These are phyloP conservation scores for Medicago arabica DNA, from an alignment of 306 rosid species.

Conservation along the genomic window DNA sequence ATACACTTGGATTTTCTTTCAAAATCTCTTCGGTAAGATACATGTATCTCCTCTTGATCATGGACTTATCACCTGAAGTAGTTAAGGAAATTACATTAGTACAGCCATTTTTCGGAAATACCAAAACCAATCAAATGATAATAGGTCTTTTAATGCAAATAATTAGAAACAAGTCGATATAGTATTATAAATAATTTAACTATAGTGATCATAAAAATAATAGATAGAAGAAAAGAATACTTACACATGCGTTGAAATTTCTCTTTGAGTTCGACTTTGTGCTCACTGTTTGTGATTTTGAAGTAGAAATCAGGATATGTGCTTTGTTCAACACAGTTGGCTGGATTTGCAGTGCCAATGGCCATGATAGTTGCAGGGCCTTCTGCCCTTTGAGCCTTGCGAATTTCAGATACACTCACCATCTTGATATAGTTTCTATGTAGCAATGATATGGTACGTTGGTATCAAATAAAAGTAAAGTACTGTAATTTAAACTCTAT, in stretches of 20 bases:
- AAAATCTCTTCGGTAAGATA: slow-evolving; percentile 36
- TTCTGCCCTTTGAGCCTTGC: slow-evolving; percentile 47
- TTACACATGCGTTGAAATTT: slow-evolving; percentile 46
- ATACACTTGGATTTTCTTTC: slow-evolving; percentile 47
- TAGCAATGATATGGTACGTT: too few relatives aligned
- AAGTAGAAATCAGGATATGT: slow-evolving; percentile 46
- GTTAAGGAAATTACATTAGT: not conserved
- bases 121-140: too few relatives aligned
- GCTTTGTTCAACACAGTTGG: slow-evolving; percentile 42
- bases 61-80: slow-evolving; percentile 52
- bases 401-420: slow-evolving; percentile 38
- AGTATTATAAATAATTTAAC: too few relatives aligned
- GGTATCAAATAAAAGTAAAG: too few relatives aligned
- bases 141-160: too few relatives aligned
- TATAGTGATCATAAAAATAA: too few relatives aligned
- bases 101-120: too few relatives aligned
- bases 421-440: too few relatives aligned
- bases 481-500: too few relatives aligned
- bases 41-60: slow-evolving; percentile 49
- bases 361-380: slow-evolving; percentile 46
- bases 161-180: too few relatives aligned
- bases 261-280: slow-evolving; percentile 38
- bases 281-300: slow-evolving; percentile 34
- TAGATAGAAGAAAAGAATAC: not conserved
- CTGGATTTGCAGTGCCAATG: slow-evolving; percentile 43